Percentiles rank a stretch among this genome's conserved stretches.
phyloP scores from a whole-genome alignment of 257 asterid genomes.

The Scutellaria galericulata region DNA sequence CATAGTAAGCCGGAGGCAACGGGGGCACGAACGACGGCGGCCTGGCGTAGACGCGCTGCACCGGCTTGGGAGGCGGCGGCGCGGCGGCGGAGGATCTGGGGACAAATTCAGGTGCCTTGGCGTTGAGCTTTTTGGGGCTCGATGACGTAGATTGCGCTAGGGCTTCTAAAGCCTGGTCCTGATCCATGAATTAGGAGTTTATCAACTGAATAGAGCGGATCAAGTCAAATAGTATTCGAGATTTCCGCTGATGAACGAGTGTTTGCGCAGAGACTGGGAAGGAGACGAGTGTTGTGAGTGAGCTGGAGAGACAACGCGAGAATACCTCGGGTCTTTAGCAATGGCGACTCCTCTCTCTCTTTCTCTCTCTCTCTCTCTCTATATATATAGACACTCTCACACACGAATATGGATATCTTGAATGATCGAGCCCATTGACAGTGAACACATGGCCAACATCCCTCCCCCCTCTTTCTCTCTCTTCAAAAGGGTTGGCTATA shows the following conservation, averaged over 20 bases:
- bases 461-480: not conserved
- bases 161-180: constrained; percentile 39
- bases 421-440: constrained; percentile 23
- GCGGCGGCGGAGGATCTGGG: constrained; percentile 53
- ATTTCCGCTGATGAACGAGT: not conserved
- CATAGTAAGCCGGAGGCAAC: constrained; percentile 43
- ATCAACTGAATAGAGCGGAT: not conserved
- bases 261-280: not conserved
- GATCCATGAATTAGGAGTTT: constrained; percentile 38
- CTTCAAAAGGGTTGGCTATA: no score
- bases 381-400: no score
- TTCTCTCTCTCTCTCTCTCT: no score
- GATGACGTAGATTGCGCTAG: constrained; percentile 31
- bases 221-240: not conserved
- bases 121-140: constrained; percentile 57
- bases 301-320: constrained; percentile 1
- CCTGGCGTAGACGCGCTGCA: constrained; percentile 32
- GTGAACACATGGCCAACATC: constrained; percentile 23
- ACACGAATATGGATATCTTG: not conserved
- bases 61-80: constrained; percentile 28
- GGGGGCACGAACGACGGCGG: constrained; percentile 40
- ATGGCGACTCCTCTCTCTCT: not conserved
- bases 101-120: constrained; percentile 72
- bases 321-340: constrained; percentile 14
- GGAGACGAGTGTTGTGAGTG: not conserved